A percentile compares a stretch with the other conserved stretches of the same genome.
Conservation (phyloP, 2,329 filamentous ascomycete genomes). For the Tympanopsis confertula region DNA sequence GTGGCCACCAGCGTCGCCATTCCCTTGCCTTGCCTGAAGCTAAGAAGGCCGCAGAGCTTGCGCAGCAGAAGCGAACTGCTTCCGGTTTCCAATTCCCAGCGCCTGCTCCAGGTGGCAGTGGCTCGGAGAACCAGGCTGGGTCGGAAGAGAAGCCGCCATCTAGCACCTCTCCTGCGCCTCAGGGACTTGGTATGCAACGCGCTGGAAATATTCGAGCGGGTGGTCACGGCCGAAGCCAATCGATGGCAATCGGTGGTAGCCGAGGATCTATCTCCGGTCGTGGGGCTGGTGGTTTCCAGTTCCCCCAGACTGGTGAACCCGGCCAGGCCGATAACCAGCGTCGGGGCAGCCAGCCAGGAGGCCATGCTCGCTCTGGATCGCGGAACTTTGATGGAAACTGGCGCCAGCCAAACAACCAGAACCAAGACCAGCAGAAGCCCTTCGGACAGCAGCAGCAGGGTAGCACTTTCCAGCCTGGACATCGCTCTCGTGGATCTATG, state of each 20-base stretch:
- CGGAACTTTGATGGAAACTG: slow-evolving; percentile 97
- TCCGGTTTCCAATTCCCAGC: slow-evolving; percentile 90
- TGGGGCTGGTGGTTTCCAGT: slow-evolving; percentile 41
- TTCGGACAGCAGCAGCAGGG: slow-evolving; percentile 1
- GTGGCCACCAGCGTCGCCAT: slow-evolving; percentile 85
- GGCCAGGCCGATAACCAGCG: slow-evolving; percentile 51
- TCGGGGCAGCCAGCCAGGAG: slow-evolving; percentile 45
- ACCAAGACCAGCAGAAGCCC: slow-evolving; percentile 1
- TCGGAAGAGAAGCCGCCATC: slow-evolving; percentile 31
- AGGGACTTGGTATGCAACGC: slow-evolving; percentile 21
- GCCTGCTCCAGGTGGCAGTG: slow-evolving; percentile 52
- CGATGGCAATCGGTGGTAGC: slow-evolving; percentile 67
- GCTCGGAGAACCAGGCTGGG: slow-evolving; percentile 35
- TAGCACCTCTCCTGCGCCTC: slow-evolving; percentile 25
- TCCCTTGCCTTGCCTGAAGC: slow-evolving; percentile 89
- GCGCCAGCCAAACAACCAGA: slow-evolving; percentile 55
- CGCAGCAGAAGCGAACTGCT: slow-evolving; percentile 90
- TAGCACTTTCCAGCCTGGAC: slow-evolving; percentile 1
- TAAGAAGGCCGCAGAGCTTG: slow-evolving; percentile 92
- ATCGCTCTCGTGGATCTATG: slow-evolving; percentile 3
- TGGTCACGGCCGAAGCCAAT: slow-evolving; percentile 71
- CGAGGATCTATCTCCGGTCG: slow-evolving; percentile 60
- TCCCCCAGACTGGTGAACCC: slow-evolving; percentile 26
- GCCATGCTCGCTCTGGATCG: slow-evolving; percentile 72
- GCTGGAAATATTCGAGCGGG: slow-evolving; percentile 41